These are phyloP conservation scores for Porphyrellus cyaneotinctus DNA, from an alignment of 768 basidiomycete species.

Conservation along the genomic window DNA sequence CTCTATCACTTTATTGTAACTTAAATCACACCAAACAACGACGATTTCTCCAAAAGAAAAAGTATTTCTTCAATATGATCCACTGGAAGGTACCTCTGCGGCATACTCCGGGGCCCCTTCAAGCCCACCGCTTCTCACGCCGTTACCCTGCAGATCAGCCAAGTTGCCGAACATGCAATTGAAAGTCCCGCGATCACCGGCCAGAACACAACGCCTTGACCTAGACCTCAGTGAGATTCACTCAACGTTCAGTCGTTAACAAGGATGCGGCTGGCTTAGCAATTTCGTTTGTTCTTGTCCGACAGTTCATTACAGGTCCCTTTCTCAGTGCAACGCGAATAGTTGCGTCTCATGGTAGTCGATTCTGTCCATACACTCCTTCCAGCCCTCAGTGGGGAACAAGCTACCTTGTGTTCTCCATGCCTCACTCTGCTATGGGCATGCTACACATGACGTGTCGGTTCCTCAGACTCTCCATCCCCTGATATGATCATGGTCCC, in stretches of 20 bases:
- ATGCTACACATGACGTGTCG: neutral
- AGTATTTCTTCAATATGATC: neutral
- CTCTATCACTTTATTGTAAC: slow-evolving; percentile 55
- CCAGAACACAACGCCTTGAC: neutral
- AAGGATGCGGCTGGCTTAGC: neutral
- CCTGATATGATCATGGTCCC: neutral
- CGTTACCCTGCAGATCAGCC: slow-evolving; percentile 20
- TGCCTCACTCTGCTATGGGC: neutral
- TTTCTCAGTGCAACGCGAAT: neutral
- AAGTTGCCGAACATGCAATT: slow-evolving; percentile 7
- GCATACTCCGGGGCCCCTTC: slow-evolving; percentile 9
- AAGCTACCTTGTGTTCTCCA: neutral
- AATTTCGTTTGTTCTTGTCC: too few relatives aligned
- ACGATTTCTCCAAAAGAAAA: neutral
- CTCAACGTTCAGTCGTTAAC: too few relatives aligned
- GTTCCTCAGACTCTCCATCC: neutral
- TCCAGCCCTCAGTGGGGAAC: neutral
- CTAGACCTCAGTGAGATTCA: neutral
- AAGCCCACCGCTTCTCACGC: slow-evolving; percentile 17
- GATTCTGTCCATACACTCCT: slow-evolving; percentile 1
- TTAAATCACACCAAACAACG: slow-evolving; percentile 30
- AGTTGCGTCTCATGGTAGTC: neutral
- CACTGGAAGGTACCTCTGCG: neutral
- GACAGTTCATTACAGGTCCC: too few relatives aligned
- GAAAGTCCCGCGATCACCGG: slow-evolving; percentile 26